phyloP scores from a whole-genome alignment of 371 early-diverging fungal genomes.

The Apophysomyces elegans region DNA sequence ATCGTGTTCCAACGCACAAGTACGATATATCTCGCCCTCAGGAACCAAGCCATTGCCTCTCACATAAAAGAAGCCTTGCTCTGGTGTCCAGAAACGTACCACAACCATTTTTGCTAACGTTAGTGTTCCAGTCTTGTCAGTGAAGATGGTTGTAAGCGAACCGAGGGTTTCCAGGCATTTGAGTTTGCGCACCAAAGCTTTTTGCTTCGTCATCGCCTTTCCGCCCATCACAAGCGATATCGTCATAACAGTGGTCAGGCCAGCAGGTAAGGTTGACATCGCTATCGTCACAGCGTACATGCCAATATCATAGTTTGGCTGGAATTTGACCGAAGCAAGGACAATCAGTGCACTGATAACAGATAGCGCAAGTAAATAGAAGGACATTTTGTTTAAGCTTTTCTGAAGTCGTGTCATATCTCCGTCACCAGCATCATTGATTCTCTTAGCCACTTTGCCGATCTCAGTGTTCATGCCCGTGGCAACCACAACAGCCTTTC shows the following conservation, averaged over 20 bases:
- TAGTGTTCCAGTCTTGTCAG: slow-evolving; percentile 75
- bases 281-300: slow-evolving; percentile 52
- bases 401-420: slow-evolving; percentile 80
- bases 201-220: slow-evolving; percentile 43
- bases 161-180: slow-evolving; percentile 94
- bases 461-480: slow-evolving; percentile 90
- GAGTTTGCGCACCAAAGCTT: slow-evolving; percentile 76
- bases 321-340: slow-evolving; percentile 64
- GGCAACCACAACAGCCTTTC: slow-evolving; percentile 77
- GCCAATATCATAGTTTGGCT: slow-evolving; percentile 39
- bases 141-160: slow-evolving; percentile 89
- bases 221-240: slow-evolving; percentile 45
- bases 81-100: slow-evolving; percentile 71
- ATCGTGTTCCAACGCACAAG: slow-evolving; percentile 13
- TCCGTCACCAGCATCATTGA: slow-evolving; percentile 64
- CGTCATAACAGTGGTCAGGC: slow-evolving; percentile 48
- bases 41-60: slow-evolving; percentile 68
- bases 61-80: slow-evolving; percentile 64
- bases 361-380: slow-evolving; percentile 62
- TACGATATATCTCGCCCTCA: slow-evolving; percentile 59
- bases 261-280: slow-evolving; percentile 42
- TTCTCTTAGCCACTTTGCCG: slow-evolving; percentile 84
- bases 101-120: slow-evolving; percentile 77
- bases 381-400: slow-evolving; percentile 73
- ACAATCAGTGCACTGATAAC: slow-evolving; percentile 57